A percentile compares a stretch with the other conserved stretches of the same genome.
Evolutionary conservation across 1,284 basidiomycete species (phyloP).

Genomic region (Ganoderma boninense): DNA sequence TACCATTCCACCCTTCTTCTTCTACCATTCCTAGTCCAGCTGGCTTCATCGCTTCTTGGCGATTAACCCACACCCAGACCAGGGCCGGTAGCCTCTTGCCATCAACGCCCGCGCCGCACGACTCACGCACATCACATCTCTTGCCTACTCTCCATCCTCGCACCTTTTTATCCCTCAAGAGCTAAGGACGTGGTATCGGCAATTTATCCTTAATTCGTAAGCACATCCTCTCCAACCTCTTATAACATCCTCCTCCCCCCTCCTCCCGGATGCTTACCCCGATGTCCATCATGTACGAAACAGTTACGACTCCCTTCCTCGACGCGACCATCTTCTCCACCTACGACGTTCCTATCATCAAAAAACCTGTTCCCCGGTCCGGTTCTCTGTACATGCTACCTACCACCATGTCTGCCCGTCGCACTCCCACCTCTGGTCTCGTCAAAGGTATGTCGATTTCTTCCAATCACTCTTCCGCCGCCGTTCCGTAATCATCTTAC

Average conservation of each 20-base stretch:
- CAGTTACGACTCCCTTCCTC: conserved; percentile 61
- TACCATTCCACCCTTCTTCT: conserved; percentile 61
- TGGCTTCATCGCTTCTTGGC: conserved; percentile 28
- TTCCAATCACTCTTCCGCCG: conserved; percentile 2
- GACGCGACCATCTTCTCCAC: conserved; percentile 48
- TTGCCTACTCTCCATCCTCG: conserved; percentile 54
- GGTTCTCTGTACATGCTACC: conserved; percentile 36
- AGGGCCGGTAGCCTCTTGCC: conserved; percentile 31
- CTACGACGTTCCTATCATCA: conserved; percentile 44
- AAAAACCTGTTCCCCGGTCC: conserved; percentile 41
- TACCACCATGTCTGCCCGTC: conserved; percentile 35
- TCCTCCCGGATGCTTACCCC: conserved; percentile 42
- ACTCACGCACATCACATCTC: conserved; percentile 40
- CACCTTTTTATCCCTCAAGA: conserved; percentile 58
- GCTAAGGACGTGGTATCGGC: conserved; percentile 53
- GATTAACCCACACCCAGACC: conserved; percentile 29
- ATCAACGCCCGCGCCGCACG: conserved; percentile 34
- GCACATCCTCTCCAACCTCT: conserved; percentile 34
- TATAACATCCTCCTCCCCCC: conserved; percentile 30
- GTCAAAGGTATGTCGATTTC: conserved; percentile 37
- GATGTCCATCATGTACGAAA: conserved; percentile 61
- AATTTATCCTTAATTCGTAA: conserved; percentile 71
- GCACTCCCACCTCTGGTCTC: conserved; percentile 37
- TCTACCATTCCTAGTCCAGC: conserved; percentile 47
- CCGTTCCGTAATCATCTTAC: conserved; percentile 25